Percentiles rank a stretch among this genome's conserved stretches.
phyloP scores from a whole-genome alignment of 768 basidiomycete genomes.

The Leccinum longicurvipes region DNA sequence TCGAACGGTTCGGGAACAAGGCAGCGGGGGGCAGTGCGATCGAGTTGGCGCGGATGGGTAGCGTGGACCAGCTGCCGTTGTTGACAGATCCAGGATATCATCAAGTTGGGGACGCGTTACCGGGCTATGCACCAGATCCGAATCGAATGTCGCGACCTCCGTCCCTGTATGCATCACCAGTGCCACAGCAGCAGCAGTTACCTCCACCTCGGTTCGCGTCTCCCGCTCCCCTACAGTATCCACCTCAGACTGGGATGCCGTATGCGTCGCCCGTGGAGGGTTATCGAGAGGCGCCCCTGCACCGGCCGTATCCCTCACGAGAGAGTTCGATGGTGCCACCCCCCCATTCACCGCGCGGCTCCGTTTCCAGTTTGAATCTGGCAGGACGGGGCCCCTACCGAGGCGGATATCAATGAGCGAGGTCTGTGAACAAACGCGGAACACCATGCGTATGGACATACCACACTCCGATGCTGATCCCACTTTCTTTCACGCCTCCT shows the following conservation, averaged over 20 bases:
- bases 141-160: conserved; percentile 11
- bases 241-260: conserved; percentile 25
- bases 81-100: conserved; percentile 34
- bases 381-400: conserved; percentile 33
- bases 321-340: conserved; percentile 4
- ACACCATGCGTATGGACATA: background rate
- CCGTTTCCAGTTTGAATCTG: conserved; percentile 11
- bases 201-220: conserved; percentile 29
- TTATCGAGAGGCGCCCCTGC: conserved; percentile 58
- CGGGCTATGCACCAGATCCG: conserved; percentile 21
- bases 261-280: conserved; percentile 30
- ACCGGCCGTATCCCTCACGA: conserved; percentile 46
- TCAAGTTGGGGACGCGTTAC: conserved; percentile 14
- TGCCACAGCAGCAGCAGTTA: conserved; percentile 20
- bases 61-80: conserved; percentile 56
- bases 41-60: conserved; percentile 55
- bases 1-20: conserved; percentile 56
- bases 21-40: conserved; percentile 43
- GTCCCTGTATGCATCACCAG: conserved; percentile 31
- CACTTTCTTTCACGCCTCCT: background rate
- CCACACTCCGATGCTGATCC: background rate
- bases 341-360: background rate
- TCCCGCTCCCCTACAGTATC: conserved; percentile 39
- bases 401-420: conserved; percentile 6
- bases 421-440: background rate